Percentiles rank a stretch among this genome's conserved stretches.
Conservation (phyloP, 257 asterid species). For the Solanum tarijense region DNA sequence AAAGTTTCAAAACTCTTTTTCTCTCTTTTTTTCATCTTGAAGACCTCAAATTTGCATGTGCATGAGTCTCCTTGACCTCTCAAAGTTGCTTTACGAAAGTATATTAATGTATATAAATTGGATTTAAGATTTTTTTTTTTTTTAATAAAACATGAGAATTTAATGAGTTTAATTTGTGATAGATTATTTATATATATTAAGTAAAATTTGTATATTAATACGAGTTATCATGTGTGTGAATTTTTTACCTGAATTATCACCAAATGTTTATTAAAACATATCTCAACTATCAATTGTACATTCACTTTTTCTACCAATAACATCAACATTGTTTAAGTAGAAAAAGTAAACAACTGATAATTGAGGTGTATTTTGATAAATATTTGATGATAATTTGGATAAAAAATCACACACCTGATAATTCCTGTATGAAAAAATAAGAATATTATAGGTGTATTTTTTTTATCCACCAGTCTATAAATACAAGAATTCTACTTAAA, state of each 20-base stretch:
- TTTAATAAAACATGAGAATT: not conserved
- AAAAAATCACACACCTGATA: not conserved
- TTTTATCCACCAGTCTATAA: not conserved
- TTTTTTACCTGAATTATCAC: too few relatives aligned
- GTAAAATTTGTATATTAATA: too few relatives aligned
- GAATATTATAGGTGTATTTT: not conserved
- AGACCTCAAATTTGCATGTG: conserved; percentile 3
- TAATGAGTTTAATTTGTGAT: not conserved
- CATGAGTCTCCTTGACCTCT: not conserved
- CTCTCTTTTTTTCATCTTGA: not conserved
- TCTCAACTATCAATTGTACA: not conserved
- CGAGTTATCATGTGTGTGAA: not conserved
- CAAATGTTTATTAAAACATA: too few relatives aligned
- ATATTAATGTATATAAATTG: too few relatives aligned
- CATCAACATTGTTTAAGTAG: not conserved
- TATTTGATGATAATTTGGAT: not conserved
- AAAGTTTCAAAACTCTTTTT: not conserved
- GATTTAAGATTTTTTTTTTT: too few relatives aligned
- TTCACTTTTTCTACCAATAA: not conserved
- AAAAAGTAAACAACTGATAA: not conserved
- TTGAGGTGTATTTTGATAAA: not conserved
- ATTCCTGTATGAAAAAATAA: too few relatives aligned
- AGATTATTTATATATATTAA: too few relatives aligned
- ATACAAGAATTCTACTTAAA: not conserved
- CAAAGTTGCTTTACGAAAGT: not conserved